Evolutionary conservation across 2,329 filamentous ascomycete genomes (phyloP), one percentile per base, ranked within the genome.

Genomic region (Sphaerulina musiva): DNA sequence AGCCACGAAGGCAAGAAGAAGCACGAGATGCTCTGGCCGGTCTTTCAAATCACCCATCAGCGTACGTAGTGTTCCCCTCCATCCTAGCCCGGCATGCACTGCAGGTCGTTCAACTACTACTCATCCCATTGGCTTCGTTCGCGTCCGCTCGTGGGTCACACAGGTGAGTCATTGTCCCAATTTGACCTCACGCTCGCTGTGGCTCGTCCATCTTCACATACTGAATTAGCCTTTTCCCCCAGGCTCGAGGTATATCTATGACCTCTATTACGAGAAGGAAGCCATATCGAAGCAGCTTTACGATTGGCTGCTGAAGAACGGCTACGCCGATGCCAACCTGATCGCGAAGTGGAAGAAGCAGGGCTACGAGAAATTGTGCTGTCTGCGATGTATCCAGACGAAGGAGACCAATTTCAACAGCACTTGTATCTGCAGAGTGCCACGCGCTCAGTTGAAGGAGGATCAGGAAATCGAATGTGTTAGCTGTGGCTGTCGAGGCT

Each of bases 281-380:
- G 92, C 92, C 48, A 97, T 98, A 70, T 87, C 83, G 72, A 92
- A 87, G 74, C 78, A 85, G 72, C 78, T 98, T 17, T 98, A 98
- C 73, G 93, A 97, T 64, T 98, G 89, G 85, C 76, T 97, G 60
- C 76, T 98, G 56, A 98, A 98, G 80, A 96, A 98, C 69, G 85
- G 85, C 47, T 97, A 98, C 70, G 93, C 91, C 4, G 93, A 98
- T 73, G 83, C 88, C 44, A 93, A 91, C 76, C 76, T 98, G 68
- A 97, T 98, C 68, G 93, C 93, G 11, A 98, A 98, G 76, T 98
- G 93, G 93, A 98, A 98, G 82, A 98, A 98, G 77, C 87, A 95
- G 67, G 93, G 93, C 12, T 98, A 98, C 68, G 93, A 98, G 73
- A 96, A 97, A 84, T 76, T 98, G 42, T 98, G 93, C 73, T 98